Conservation (phyloP, 2,329 filamentous ascomycete species). For the Botrytis cinerea region DNA sequence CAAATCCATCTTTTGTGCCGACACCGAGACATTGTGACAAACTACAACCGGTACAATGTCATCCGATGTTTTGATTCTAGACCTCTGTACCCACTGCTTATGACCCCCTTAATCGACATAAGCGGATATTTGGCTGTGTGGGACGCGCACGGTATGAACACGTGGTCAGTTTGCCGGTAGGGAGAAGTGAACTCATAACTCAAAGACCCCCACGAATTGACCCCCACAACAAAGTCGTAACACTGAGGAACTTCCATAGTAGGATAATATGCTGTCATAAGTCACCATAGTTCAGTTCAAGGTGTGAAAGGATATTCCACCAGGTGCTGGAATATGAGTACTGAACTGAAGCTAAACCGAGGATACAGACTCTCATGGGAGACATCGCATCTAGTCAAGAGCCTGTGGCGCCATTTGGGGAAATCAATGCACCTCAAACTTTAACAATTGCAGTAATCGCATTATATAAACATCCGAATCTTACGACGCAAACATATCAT, state of each 20-base stretch:
- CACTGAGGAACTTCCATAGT: neutral
- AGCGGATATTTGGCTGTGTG: neutral
- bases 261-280: neutral
- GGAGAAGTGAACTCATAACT: neutral
- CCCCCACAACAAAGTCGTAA: neutral
- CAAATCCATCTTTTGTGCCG: neutral
- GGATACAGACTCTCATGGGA: neutral
- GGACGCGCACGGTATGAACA: neutral
- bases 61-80: neutral
- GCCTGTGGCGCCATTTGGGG: neutral
- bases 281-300: neutral
- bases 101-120: neutral
- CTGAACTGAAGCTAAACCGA: neutral
- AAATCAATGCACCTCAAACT: neutral
- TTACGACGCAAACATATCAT: neutral
- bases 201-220: neutral
- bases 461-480: neutral
- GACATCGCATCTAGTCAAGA: neutral
- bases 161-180: neutral
- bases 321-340: neutral
- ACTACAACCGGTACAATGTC: neutral
- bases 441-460: neutral
- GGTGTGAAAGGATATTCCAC: neutral
- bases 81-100: neutral
- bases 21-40: neutral